Base-by-base conservation (phyloP, 2,329 filamentous ascomycete species). In the Neopestalotiopsis clavispora region DNA sequence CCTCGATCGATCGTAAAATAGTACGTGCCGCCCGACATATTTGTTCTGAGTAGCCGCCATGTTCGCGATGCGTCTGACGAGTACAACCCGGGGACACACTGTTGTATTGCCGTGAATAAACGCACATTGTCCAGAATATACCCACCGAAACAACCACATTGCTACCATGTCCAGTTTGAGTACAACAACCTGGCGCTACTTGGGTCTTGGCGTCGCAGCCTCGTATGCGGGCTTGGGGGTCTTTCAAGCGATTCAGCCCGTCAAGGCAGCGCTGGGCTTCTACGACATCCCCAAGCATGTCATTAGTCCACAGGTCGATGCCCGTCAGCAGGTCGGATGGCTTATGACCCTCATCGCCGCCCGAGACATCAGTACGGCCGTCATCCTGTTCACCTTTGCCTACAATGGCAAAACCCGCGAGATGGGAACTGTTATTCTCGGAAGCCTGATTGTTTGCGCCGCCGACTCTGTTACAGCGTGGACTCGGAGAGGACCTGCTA, bases 311-410 rank as follows among this genome's bases (percentile, higher is more conserved):
- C 45, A 56, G 23, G 64, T 66, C 64, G 45, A 56, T 38, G n/a
- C 49, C 10, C 38, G 30, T 20, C n/a, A 56, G 42, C 45, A 66
- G 49, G 64, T 66, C 28, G 49, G 45, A 45, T 45, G 17, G 20
- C 45, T 66, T n/a, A 58, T 66, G 64, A 56, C 30, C 64, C 64
- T 66, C 23, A 56, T 66, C 28, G 64, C 45, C 9, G 64, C 64
- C 14, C 64, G 64, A 23, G 64, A 66, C 30, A 20, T 66, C 17
- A 66, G 64, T 45, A 34, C 52, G 13, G 64, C 64, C 17, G 64
- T 28, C 6, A 58, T 66, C 17, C 23, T 66, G 9, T 49, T 66
- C n/a, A 58, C 42, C 1, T 57, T 66, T 34, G 64, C 64, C 23
- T 66, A 66, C 40, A 28, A 20, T 13, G 64, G 49, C 7, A 57